These are phyloP conservation scores for Sarocladiaceae sp. DNA, from an alignment of 2,329 filamentous ascomycete species.

Conservation along the genomic window DNA sequence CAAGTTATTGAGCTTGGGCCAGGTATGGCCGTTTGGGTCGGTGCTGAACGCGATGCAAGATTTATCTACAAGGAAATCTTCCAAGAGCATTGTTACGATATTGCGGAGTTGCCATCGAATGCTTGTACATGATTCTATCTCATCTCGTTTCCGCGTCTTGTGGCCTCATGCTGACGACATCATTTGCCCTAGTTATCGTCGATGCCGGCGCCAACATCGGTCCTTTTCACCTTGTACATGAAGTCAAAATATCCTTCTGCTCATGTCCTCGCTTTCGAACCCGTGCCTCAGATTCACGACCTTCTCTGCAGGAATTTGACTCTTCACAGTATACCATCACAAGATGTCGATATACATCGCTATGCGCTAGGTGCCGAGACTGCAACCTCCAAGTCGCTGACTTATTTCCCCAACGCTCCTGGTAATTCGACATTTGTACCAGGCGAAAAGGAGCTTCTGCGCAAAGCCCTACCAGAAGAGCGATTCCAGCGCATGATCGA, in stretches of 20 bases:
- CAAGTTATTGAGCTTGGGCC: neutral
- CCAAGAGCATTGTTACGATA: constrained; percentile 18
- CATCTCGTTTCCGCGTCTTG: too few relatives aligned
- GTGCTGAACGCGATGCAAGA: constrained; percentile 13
- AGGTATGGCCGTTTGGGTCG: constrained; percentile 19
- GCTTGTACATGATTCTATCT: too few relatives aligned
- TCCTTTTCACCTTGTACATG: constrained; percentile 21
- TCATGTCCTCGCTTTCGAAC: constrained; percentile 22
- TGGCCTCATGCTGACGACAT: too few relatives aligned
- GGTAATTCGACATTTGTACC: constrained; percentile 20
- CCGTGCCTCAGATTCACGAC: constrained; percentile 16
- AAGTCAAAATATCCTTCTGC: constrained; percentile 19
- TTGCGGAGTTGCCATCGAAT: constrained; percentile 11
- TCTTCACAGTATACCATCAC: constrained; percentile 11
- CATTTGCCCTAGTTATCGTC: constrained; percentile 14
- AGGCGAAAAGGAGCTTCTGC: constrained; percentile 13
- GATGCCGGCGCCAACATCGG: constrained; percentile 24
- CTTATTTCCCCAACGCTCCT: constrained; percentile 17
- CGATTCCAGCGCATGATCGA: constrained; percentile 10
- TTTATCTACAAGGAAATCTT: constrained; percentile 21
- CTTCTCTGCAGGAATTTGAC: constrained; percentile 16
- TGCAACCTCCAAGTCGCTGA: constrained; percentile 11
- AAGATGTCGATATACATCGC: constrained; percentile 12
- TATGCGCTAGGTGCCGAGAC: constrained; percentile 13
- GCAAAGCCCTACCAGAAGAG: constrained; percentile 5